Base-by-base conservation (phyloP, 1,284 basidiomycete species). In the Heterobasidion irregulare region DNA sequence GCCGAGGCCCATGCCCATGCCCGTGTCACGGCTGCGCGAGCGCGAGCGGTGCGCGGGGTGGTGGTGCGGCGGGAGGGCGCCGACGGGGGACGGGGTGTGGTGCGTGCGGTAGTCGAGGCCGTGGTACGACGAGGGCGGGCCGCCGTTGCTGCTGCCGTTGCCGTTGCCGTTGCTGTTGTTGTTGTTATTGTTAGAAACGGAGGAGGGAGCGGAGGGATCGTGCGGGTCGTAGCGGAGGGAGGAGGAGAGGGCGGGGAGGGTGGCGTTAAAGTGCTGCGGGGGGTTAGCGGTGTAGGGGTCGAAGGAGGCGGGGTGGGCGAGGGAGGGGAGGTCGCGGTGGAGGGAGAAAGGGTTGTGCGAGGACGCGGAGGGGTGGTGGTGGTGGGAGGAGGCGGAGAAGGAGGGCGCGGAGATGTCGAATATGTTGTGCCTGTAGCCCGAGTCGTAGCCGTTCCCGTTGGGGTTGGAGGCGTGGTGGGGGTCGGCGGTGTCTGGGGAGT, bases 351-450 rank as follows among this genome's bases (percentile, higher is more conserved):
- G 53, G 8, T 56, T 56, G 41, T 57, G 55, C 57, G 59, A 55
- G 53, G 60, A 50, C 58, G 70, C 62, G 58, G 68, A 66, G 60
- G 63, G 12, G 47, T n/a, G 12, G 47, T 47, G 47, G 47, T 47
- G 47, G 47, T 47, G 15, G n/a, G n/a, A n/a, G 13, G 47, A 66
- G 26, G 26, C 26, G 26, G 26, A 26, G 26, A 26, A 26, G 56
- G 64, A 64, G 52, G 77, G 75, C 1, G 77, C 76, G 54, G 76
- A 76, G 66, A 86, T 82, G 68, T 88, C 85, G 53, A 87, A 88
- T 64, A 88, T 86, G 69, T 85, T 84, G 72, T 86, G 85, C 5
- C 72, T 63, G 60, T 60, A 60, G 10, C 58, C 52, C 43, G 59
- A 58, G 19, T 6, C 50, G 2, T 56, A 33, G 34, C 49, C 19